Percentiles rank a stretch among this genome's conserved stretches.
Conservation (phyloP, 805 yeast species). For the Cyberlindnera mycetangii region DNA sequence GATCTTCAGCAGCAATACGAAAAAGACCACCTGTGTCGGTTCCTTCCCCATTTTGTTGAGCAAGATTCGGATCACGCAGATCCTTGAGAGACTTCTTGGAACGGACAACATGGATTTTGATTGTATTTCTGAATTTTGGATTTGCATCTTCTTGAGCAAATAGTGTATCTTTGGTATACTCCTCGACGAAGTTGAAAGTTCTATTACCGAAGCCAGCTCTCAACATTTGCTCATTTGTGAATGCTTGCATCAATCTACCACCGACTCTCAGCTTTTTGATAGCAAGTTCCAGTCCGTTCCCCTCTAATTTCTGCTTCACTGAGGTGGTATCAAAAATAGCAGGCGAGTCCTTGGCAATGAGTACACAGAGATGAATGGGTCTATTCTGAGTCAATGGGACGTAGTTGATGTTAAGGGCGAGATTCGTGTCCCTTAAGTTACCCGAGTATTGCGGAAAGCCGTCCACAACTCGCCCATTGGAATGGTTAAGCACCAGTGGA, state of each 20-base stretch:
- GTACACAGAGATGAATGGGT: conserved; percentile 76
- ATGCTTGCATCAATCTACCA: conserved; percentile 87
- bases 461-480: conserved; percentile 34
- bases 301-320: conserved; percentile 47
- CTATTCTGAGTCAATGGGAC: conserved; percentile 60
- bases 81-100: conserved; percentile 66
- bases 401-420: conserved; percentile 41
- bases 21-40: conserved; percentile 72
- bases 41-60: conserved; percentile 83
- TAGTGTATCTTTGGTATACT: conserved; percentile 50
- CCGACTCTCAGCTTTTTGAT: conserved; percentile 73
- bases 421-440: conserved; percentile 3
- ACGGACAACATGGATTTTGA: conserved; percentile 76
- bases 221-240: conserved; percentile 85
- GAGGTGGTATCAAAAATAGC: conserved; percentile 67
- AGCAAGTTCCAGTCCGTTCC: conserved; percentile 68
- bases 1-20: conserved; percentile 74
- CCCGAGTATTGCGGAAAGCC: conserved; percentile 28
- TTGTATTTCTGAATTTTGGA: conserved; percentile 45
- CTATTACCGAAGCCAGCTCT: conserved; percentile 75
- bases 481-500: conserved; percentile 47
- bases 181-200: conserved; percentile 73
- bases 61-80: conserved; percentile 71
- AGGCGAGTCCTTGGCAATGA: conserved; percentile 75
- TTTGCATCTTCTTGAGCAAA: conserved; percentile 40